phyloP scores from a whole-genome alignment of 495 filamentous ascomycete genomes.

The Tuber umbilicatum region DNA sequence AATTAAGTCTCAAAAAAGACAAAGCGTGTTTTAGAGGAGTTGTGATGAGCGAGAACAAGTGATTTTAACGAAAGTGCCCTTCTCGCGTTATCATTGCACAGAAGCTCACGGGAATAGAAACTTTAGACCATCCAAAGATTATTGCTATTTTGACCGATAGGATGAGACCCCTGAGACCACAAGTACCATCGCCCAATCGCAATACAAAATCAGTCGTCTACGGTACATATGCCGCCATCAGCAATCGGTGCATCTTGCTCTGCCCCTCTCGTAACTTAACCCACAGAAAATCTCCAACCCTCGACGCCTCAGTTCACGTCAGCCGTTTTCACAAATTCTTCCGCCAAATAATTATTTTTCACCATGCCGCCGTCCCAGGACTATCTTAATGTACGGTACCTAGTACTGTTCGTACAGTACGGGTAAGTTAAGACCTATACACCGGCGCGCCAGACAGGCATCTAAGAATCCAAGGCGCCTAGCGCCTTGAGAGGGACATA shows the following conservation, averaged over 20 bases:
- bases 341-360: not conserved
- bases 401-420: not conserved
- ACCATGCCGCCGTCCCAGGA: not conserved
- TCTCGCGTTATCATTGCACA: conserved; percentile 2
- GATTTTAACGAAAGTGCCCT: not conserved
- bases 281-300: not conserved
- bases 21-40: not conserved
- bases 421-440: not conserved
- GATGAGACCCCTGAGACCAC: conserved; percentile 21
- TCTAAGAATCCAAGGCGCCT: conserved; percentile 17
- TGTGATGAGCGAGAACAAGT: not conserved
- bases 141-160: conserved; percentile 11
- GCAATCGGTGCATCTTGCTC: conserved; percentile 20
- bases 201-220: conserved; percentile 11
- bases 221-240: conserved; percentile 12
- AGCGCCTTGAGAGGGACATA: conserved; percentile 13
- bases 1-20: not conserved
- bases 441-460: conserved; percentile 1
- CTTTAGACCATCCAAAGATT: not conserved
- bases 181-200: conserved; percentile 12
- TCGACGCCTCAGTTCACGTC: not conserved
- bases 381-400: not conserved
- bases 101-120: not conserved
- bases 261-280: conserved; percentile 6
- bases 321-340: not conserved